Conservation (phyloP, 495 filamentous ascomycete genomes). For the Trichoderma virens region DNA sequence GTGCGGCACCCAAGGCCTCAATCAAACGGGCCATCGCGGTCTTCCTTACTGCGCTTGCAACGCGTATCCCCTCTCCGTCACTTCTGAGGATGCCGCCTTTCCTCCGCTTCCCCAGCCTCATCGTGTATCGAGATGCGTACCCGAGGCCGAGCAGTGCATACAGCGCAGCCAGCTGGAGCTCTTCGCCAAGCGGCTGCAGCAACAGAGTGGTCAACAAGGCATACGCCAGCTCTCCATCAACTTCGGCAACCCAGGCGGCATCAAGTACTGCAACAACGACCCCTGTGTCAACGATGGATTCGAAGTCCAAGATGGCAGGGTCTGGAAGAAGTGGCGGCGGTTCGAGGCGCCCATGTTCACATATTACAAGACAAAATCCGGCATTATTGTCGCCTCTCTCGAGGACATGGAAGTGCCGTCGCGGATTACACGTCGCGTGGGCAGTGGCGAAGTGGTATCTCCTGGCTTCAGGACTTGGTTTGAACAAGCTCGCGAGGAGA, state of each 20-base stretch:
- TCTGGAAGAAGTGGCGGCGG: neutral
- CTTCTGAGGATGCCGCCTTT: neutral
- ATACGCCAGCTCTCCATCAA: neutral
- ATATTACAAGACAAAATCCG: neutral
- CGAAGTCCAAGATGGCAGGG: neutral
- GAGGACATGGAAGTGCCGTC: neutral
- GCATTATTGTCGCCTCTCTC: neutral
- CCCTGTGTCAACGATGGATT: neutral
- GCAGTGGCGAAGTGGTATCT: neutral
- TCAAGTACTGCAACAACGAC: conserved; percentile 4
- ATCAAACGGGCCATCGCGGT: conserved; percentile 2
- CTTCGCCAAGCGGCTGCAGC: neutral
- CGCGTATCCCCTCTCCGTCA: neutral
- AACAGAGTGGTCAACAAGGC: neutral
- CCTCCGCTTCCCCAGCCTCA: neutral
- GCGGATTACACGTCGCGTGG: neutral
- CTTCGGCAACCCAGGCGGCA: neutral
- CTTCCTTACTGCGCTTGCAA: neutral
- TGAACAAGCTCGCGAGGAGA: neutral
- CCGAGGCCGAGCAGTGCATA: neutral
- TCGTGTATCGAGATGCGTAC: neutral
- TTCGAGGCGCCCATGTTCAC: neutral
- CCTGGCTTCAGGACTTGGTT: neutral
- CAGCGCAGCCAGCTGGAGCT: neutral
- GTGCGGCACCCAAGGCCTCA: neutral